phyloP scores from a whole-genome alignment of 1,139 yeast species.

The Yamadazyma trypodendri region DNA sequence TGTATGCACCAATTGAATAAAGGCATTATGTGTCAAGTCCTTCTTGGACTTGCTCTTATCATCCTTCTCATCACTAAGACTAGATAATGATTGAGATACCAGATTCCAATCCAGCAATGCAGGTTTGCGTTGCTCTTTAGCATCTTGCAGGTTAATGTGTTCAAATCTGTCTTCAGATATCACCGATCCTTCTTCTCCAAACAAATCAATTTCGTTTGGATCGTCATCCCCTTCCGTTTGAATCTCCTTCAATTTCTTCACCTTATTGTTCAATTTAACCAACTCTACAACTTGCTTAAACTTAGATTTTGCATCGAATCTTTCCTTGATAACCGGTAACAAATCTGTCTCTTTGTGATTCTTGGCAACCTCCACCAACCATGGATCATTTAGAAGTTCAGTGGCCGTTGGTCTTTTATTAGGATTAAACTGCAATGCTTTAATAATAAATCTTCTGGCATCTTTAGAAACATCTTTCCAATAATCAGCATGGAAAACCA shows the following conservation, averaged over 20 bases:
- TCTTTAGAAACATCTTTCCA: slow-evolving; percentile 78
- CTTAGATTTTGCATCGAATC: slow-evolving; percentile 81
- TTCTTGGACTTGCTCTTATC: slow-evolving; percentile 14
- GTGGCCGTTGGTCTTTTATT: slow-evolving; percentile 63
- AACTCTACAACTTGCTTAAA: slow-evolving; percentile 84
- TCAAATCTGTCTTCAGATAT: slow-evolving; percentile 7
- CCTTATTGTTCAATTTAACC: slow-evolving; percentile 72
- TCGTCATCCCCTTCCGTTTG: slow-evolving; percentile 57
- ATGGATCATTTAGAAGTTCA: slow-evolving; percentile 62
- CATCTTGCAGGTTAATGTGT: slow-evolving; percentile 15
- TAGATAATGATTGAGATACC: slow-evolving; percentile 19
- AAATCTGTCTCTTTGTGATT: slow-evolving; percentile 57
- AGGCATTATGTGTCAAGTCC: slow-evolving; percentile 41
- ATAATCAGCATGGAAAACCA: slow-evolving; percentile 81
- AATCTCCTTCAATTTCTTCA: slow-evolving; percentile 58
- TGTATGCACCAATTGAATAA: slow-evolving; percentile 72
- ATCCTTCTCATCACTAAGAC: slow-evolving; percentile 10
- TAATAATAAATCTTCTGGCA: slow-evolving; percentile 71
- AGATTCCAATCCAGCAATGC: slow-evolving; percentile 7
- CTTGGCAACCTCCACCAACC: slow-evolving; percentile 58
- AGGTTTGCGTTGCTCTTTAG: neutral
- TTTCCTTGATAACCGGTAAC: slow-evolving; percentile 63
- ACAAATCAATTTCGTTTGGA: slow-evolving; percentile 46
- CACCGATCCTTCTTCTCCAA: slow-evolving; percentile 31
- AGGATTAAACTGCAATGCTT: slow-evolving; percentile 67